phyloP scores from a whole-genome alignment of 2,329 filamentous ascomycete genomes.

The Juglanconis juglandina region DNA sequence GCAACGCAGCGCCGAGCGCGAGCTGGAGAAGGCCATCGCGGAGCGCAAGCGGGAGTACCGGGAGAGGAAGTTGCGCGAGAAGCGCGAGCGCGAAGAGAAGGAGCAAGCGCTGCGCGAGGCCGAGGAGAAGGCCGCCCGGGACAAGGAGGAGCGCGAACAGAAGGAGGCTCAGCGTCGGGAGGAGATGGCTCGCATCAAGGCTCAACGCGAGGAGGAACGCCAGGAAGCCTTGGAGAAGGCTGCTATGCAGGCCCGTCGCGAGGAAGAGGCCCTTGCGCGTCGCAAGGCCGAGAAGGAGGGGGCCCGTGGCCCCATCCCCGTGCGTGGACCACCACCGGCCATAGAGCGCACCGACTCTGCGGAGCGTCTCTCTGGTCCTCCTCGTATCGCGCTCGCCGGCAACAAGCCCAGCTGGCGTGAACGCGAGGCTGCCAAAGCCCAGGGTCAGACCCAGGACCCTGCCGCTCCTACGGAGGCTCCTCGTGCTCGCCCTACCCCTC shows the following conservation, averaged over 20 bases:
- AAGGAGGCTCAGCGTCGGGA: conserved; percentile 77
- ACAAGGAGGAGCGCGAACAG: conserved; percentile 80
- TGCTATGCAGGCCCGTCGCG: conserved; percentile 72
- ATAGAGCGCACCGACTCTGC: conserved; percentile 42
- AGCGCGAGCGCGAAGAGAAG: conserved; percentile 77
- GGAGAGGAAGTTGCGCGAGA: conserved; percentile 79
- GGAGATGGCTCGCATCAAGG: conserved; percentile 64
- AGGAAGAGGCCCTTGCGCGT: conserved; percentile 82
- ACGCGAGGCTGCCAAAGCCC: conserved; percentile 48
- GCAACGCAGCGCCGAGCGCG: conserved; percentile 83
- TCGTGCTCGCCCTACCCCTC: conserved; percentile 25
- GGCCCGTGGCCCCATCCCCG: conserved; percentile 29
- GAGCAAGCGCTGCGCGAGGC: conserved; percentile 75
- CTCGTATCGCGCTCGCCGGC: conserved; percentile 52
- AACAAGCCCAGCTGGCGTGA: conserved; percentile 59
- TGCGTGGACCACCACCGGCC: conserved; percentile 27
- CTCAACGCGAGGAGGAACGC: conserved; percentile 62
- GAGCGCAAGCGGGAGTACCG: conserved; percentile 83
- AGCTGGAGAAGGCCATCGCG: conserved; percentile 88
- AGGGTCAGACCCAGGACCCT: conserved; percentile 26
- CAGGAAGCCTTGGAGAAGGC: conserved; percentile 65
- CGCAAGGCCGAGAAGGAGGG: conserved; percentile 64
- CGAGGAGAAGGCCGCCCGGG: conserved; percentile 74
- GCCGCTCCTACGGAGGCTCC: conserved; percentile 23
- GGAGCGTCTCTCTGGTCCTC: conserved; percentile 47